These are phyloP conservation scores for Suillus fuscotomentosus DNA, from an alignment of 768 basidiomycete species.

Conservation along the genomic window DNA sequence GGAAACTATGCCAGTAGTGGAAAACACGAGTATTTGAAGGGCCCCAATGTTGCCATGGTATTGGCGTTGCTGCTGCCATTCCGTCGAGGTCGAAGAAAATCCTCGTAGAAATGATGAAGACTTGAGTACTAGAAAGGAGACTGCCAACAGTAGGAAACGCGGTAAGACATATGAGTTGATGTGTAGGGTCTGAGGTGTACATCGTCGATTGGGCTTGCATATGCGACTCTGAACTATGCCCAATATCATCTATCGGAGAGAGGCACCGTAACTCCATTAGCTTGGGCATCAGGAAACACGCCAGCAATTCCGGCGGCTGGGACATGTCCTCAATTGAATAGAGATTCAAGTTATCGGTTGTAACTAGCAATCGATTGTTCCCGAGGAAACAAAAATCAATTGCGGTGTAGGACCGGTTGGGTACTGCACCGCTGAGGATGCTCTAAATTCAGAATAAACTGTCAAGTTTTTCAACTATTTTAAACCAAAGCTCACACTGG, in stretches of 20 bases:
- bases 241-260: background rate
- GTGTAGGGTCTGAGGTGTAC: background rate
- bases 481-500: background rate
- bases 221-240: background rate
- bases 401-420: rapidly evolving
- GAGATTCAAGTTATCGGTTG: background rate
- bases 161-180: background rate
- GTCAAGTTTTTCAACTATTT: background rate
- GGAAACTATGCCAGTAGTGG: background rate
- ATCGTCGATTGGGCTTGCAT: background rate
- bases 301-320: background rate
- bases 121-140: background rate
- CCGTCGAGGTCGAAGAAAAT: background rate
- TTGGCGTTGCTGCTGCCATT: background rate
- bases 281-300: background rate
- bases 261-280: background rate
- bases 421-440: background rate
- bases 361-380: background rate
- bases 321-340: background rate
- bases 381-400: background rate
- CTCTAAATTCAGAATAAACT: background rate
- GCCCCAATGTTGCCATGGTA: background rate
- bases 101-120: background rate
- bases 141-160: too few relatives aligned
- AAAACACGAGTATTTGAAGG: background rate